Conservation (phyloP, 2,329 filamentous ascomycete genomes). For the Aureobasidium sp. region DNA sequence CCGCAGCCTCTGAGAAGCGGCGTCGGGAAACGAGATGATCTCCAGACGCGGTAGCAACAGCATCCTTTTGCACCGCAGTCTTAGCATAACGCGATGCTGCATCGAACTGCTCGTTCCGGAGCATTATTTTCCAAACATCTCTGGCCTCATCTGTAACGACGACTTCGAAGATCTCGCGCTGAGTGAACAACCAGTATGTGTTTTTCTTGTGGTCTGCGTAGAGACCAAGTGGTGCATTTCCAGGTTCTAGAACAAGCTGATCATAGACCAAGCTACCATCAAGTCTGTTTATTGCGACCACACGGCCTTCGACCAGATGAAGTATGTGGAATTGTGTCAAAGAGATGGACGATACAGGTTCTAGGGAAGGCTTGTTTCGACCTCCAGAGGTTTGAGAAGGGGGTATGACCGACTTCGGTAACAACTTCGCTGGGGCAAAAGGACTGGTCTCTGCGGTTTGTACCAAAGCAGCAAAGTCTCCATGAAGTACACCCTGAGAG, state of each 20-base stretch:
- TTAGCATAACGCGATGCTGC: conserved; percentile 78
- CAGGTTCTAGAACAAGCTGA: conserved; percentile 72
- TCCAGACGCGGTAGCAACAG: conserved; percentile 82
- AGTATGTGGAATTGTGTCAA: conserved; percentile 93
- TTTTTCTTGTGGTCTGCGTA: conserved; percentile 89
- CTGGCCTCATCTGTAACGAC: conserved; percentile 83
- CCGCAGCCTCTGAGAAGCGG: conserved; percentile 75
- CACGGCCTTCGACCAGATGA: conserved; percentile 68
- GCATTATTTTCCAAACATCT: conserved; percentile 91
- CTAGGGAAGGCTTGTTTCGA: conserved; percentile 56
- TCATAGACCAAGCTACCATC: conserved; percentile 82
- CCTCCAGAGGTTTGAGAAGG: conserved; percentile 57
- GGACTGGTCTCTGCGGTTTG: conserved; percentile 52
- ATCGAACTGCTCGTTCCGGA: conserved; percentile 80
- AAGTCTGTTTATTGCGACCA: conserved; percentile 79
- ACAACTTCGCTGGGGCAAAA: conserved; percentile 69
- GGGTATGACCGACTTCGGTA: conserved; percentile 66
- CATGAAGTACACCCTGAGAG: conserved; percentile 78
- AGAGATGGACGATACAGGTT: conserved; percentile 69
- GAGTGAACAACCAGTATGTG: conserved; percentile 94
- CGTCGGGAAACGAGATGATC: conserved; percentile 78
- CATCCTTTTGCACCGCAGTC: conserved; percentile 74
- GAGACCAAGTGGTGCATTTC: conserved; percentile 72
- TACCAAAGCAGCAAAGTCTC: conserved; percentile 50
- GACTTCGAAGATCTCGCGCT: conserved; percentile 86